Percentiles rank a stretch among this genome's conserved stretches.
Conservation (phyloP, 345 rosid species). For the Eucalyptus erythrocorys region DNA sequence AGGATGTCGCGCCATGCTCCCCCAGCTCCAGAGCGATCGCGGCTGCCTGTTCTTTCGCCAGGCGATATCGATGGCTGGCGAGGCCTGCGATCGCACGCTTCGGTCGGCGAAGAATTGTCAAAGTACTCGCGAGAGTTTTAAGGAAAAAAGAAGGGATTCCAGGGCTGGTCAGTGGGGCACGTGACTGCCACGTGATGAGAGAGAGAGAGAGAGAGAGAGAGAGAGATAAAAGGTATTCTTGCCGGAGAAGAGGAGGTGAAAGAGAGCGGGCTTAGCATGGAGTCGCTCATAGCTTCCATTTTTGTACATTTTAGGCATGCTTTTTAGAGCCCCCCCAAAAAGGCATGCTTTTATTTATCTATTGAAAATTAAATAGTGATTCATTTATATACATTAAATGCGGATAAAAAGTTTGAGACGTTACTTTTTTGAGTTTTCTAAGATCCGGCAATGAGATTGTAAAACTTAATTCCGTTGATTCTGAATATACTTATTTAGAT, state of each 20-base stretch:
- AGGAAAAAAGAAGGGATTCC: not conserved
- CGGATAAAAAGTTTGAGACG: not conserved
- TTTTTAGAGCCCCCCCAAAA: not conserved
- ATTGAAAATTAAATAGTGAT: not conserved
- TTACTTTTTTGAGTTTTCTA: not conserved
- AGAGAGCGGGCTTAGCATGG: not conserved
- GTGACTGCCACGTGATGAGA: not conserved
- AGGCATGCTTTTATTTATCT: not conserved
- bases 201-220: too few species aligned
- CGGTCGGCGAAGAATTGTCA: not conserved
- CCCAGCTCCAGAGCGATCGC: too few species aligned
- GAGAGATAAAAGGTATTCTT: not conserved
- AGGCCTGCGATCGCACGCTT: not conserved
- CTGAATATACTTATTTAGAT: not conserved
- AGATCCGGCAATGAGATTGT: accelerated
- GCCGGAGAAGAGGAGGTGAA: not conserved
- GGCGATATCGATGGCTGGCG: not conserved
- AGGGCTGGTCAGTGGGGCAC: not conserved
- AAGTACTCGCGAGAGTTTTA: not conserved
- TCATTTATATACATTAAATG: not conserved
- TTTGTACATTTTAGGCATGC: not conserved
- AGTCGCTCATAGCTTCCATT: not conserved
- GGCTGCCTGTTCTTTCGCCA: not conserved
- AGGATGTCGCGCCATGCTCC: too few species aligned
- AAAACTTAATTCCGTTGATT: not conserved